A percentile compares a stretch with the other conserved stretches of the same genome.
phyloP scores from a whole-genome alignment of 768 basidiomycete genomes.

The Dictyophora rubrovolvata region DNA sequence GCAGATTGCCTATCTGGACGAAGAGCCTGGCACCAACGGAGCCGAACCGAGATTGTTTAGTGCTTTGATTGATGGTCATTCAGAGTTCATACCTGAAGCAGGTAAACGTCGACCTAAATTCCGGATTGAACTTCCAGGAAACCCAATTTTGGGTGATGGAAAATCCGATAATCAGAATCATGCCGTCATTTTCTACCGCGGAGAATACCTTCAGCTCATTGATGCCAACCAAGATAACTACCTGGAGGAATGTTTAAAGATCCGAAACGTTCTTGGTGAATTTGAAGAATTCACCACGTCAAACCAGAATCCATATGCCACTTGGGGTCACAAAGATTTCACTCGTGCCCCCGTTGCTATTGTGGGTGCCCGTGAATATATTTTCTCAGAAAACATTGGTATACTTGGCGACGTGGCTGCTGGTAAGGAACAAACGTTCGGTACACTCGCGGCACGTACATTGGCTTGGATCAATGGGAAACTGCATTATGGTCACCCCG shows the following conservation, averaged over 20 bases:
- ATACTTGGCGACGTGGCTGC: conserved; percentile 97
- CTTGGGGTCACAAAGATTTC: conserved; percentile 84
- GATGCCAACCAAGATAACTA: conserved; percentile 99
- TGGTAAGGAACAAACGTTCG: conserved; percentile 99
- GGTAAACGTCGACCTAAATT: conserved; percentile 92
- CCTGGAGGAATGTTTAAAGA: conserved; percentile 98
- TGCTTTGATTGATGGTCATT: conserved; percentile 94
- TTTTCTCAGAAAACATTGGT: conserved; percentile 99
- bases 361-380: conserved; percentile 97
- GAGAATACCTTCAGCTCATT: conserved; percentile 97
- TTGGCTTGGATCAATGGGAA: conserved; percentile 98
- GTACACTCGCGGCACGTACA: conserved; percentile 90
- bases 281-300: conserved; percentile 90
- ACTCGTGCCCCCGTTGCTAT: conserved; percentile 86
- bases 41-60: conserved; percentile 95
- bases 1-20: conserved; percentile 97
- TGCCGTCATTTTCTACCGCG: conserved; percentile 98
- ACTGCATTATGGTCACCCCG: conserved; percentile 97
- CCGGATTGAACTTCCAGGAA: conserved; percentile 95
- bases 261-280: conserved; percentile 94
- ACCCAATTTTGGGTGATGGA: conserved; percentile 97
- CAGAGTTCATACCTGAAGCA: conserved; percentile 84
- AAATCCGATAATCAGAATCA: conserved; percentile 99
- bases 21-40: conserved; percentile 87
- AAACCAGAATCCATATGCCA: conserved; percentile 83